Conservation (phyloP, 192 early-diverging fungal species). For the Polychytrium aggregatum region DNA sequence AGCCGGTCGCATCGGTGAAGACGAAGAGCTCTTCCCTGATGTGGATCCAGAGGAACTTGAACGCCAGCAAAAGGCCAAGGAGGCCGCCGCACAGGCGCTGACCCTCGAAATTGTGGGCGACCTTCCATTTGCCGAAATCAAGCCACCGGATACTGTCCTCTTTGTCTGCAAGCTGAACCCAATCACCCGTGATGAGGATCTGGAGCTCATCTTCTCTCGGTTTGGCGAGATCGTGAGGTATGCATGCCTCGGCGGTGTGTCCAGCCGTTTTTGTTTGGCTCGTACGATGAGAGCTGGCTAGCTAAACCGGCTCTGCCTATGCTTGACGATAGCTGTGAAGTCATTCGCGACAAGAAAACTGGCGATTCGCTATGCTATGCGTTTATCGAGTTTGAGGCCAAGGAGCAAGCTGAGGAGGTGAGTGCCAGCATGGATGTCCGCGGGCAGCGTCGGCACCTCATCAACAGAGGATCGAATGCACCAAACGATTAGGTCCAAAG, state of each 20-base stretch:
- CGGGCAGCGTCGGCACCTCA: too few relatives aligned
- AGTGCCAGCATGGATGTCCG: too few relatives aligned
- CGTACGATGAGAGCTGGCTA: too few relatives aligned
- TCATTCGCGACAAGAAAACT: constrained; percentile 75
- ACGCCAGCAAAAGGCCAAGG: constrained; percentile 41
- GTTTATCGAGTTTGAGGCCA: constrained; percentile 89
- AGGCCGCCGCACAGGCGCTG: constrained; percentile 79
- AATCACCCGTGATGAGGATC: constrained; percentile 77
- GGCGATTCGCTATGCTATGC: constrained; percentile 84
- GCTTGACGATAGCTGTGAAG: constrained; percentile 59
- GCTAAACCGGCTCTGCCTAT: too few relatives aligned
- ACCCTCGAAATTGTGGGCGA: constrained; percentile 98
- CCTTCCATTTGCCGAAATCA: constrained; percentile 91
- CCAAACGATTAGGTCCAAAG: too few relatives aligned
- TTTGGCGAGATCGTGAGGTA: constrained; percentile 74
- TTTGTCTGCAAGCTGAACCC: constrained; percentile 95
- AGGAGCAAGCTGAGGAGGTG: constrained; percentile 77
- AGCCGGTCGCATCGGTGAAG: constrained; percentile 65
- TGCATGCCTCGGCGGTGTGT: background rate
- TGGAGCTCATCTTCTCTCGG: constrained; percentile 83
- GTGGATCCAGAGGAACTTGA: constrained; percentile 55
- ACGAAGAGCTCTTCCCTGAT: constrained; percentile 48
- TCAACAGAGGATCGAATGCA: too few relatives aligned
- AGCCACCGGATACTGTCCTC: constrained; percentile 91
- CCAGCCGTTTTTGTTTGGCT: constrained; percentile 2